Percentiles rank a stretch among this genome's conserved stretches.
Conservation (phyloP, 805 yeast species). For the Millerozyma acaciae region DNA sequence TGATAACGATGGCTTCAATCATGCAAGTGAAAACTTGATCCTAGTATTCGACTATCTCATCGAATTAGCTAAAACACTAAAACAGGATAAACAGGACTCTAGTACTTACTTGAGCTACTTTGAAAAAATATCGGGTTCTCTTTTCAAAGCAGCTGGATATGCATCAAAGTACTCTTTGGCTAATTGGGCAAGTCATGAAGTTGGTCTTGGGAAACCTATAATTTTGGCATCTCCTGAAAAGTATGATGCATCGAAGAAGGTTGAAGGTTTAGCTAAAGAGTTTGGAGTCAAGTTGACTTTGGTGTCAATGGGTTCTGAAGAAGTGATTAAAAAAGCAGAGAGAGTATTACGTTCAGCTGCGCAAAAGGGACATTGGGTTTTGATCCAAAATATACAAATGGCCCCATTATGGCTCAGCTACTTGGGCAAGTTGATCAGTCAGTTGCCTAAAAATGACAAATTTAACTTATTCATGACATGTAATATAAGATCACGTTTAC, state of each 20-base stretch:
- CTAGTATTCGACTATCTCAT: too few relatives aligned
- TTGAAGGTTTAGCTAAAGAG: constrained; percentile 42
- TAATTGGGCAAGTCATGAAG: constrained; percentile 22
- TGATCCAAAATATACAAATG: constrained; percentile 79
- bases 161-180: constrained; percentile 29
- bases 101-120: too few relatives aligned
- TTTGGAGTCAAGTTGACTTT: constrained; percentile 26
- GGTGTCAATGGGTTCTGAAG: constrained; percentile 73
- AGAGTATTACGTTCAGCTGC: constrained; percentile 46
- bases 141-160: constrained; percentile 26
- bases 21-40: too few relatives aligned
- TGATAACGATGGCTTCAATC: too few relatives aligned
- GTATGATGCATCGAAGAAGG: constrained; percentile 59
- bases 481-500: constrained; percentile 42
- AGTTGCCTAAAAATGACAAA: constrained; percentile 16
- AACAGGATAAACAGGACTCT: too few relatives aligned
- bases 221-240: constrained; percentile 59
- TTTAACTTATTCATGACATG: constrained; percentile 69
- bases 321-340: constrained; percentile 56
- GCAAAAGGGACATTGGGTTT: constrained; percentile 60
- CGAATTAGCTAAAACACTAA: too few relatives aligned
- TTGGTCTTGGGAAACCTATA: constrained; percentile 30
- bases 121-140: constrained; percentile 14
- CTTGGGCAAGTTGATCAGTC: constrained; percentile 45
- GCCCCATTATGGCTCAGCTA: constrained; percentile 59